Base-by-base conservation (phyloP, 1,139 yeast species). In the Hyphopichia buzzinii region DNA sequence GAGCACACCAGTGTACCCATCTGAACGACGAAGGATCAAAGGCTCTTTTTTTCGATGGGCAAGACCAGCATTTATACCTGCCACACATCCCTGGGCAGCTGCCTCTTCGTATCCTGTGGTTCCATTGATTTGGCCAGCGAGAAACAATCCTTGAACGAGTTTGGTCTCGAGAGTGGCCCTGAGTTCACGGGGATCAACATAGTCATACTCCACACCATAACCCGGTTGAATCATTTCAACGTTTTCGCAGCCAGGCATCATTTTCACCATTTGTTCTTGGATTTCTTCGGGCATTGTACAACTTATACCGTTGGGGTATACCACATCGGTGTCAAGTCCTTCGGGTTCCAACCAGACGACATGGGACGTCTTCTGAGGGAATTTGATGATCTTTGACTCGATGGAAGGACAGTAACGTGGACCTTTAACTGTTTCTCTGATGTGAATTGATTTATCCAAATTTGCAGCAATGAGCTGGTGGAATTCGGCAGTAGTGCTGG, bases 61-160 rank as follows among this genome's bases (percentile, higher is more conserved):
- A 17, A 82, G 66, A 0, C 90, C 92, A 0, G 98, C 97, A 56
- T 94, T 94, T 27, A 90, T 84, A 5, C 99, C 99, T 1, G 99
- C 98, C 34, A 94, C 64, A 39, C 90, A 74, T 1, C 99, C 99
- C 55, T 92, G 98, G 0, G 97, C 83, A 2, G 97, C 96, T 0
- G 99, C 99, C 57, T 94, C 99, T 62, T 94, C 99, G 51, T 94
- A 94, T 0, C 99, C 99, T 0, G 99, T 94, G 1, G 99, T 94
- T 30, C 99, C 99, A 55, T 94, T 94, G 30, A 94, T 94, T 60
- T 94, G 99, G 1, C 99, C 99, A 0, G 98, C 99, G 36, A 94
- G 68, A 53, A 66, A 94, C 30, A 94, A 63, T 0, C 97, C 97
- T 13, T 72, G 64, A 1, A 94, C 80, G 4, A 78, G 61, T 51